Evolutionary conservation across 345 rosid species (phyloP).

Genomic region (Trapa bicornis): DNA sequence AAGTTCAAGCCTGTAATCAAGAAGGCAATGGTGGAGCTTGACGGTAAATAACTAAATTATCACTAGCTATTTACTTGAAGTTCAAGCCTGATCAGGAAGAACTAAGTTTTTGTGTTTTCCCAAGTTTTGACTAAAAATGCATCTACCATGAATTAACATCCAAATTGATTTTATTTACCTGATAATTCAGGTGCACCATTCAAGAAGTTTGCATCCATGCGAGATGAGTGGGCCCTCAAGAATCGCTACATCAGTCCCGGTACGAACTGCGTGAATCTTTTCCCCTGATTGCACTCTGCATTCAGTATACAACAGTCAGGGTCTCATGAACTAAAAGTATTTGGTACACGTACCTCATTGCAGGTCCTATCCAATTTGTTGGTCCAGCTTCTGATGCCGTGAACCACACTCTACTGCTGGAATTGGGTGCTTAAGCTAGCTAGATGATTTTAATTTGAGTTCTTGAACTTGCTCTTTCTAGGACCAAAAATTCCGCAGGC

Average conservation of each 20-base stretch:
- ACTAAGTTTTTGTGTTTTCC: neutral
- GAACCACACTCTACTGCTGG: constrained; percentile 63
- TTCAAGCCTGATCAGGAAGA: neutral
- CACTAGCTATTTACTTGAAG: too few relatives aligned
- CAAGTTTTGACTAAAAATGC: neutral
- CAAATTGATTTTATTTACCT: neutral
- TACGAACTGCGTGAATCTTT: constrained; percentile 17
- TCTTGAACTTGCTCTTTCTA: neutral
- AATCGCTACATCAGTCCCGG: constrained; percentile 89
- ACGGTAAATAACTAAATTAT: constrained; percentile 30
- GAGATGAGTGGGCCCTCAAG: constrained; percentile 84
- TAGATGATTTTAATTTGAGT: neutral
- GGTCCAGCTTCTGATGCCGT: constrained; percentile 57
- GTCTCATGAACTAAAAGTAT: neutral
- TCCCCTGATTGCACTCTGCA: neutral
- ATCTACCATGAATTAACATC: neutral
- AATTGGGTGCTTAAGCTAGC: constrained; percentile 53
- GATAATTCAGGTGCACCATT: constrained; percentile 66
- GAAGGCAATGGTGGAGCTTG: constrained; percentile 99
- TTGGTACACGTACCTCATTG: neutral
- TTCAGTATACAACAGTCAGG: neutral
- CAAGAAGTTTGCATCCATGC: constrained; percentile 56
- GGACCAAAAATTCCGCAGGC: neutral
- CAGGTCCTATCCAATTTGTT: constrained; percentile 87
- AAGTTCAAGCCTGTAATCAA: constrained; percentile 95